Conservation (phyloP, 352 stramenopile genomes). For the Elongisporangium senticosum region DNA sequence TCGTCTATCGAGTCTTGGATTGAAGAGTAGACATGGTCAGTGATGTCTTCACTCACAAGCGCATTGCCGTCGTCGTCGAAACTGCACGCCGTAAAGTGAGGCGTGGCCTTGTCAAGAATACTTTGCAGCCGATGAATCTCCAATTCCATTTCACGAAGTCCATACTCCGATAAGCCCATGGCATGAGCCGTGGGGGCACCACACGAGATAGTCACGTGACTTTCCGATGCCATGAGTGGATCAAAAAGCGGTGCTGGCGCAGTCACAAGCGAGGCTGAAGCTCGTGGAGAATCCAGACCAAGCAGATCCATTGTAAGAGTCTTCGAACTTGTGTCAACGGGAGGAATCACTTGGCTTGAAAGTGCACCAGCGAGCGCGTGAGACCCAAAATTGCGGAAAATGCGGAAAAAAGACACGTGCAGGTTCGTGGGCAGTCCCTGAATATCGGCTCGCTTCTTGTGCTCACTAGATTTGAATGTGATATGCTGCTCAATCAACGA, state of each 20-base stretch:
- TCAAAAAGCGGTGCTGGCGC: slow-evolving; percentile 6
- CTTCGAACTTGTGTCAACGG: not conserved
- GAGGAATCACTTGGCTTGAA: not conserved
- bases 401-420: slow-evolving; percentile 81
- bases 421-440: slow-evolving; percentile 81
- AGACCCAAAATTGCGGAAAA: slow-evolving; percentile 52
- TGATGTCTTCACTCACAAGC: slow-evolving; percentile 43
- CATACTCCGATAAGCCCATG: slow-evolving; percentile 68
- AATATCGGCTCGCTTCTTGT: slow-evolving; percentile 79
- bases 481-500: slow-evolving; percentile 60
- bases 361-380: slow-evolving; percentile 5
- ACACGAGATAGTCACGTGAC: slow-evolving; percentile 69
- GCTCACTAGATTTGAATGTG: slow-evolving; percentile 80
- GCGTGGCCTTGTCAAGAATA: slow-evolving; percentile 60
- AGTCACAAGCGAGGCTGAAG: slow-evolving; percentile 1
- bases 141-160: slow-evolving; percentile 78
- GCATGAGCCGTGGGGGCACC: slow-evolving; percentile 77
- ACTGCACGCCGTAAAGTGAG: slow-evolving; percentile 21
- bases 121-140: slow-evolving; percentile 63
- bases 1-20: slow-evolving; percentile 37
- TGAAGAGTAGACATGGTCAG: slow-evolving; percentile 46
- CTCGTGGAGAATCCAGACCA: slow-evolving; percentile 22
- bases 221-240: slow-evolving; percentile 32
- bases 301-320: slow-evolving; percentile 29
- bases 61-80: slow-evolving; percentile 20